A percentile compares a stretch with the other conserved stretches of the same genome.
These are phyloP conservation scores for Raphanus sativus DNA, from an alignment of 345 rosid species.

Conservation along the genomic window DNA sequence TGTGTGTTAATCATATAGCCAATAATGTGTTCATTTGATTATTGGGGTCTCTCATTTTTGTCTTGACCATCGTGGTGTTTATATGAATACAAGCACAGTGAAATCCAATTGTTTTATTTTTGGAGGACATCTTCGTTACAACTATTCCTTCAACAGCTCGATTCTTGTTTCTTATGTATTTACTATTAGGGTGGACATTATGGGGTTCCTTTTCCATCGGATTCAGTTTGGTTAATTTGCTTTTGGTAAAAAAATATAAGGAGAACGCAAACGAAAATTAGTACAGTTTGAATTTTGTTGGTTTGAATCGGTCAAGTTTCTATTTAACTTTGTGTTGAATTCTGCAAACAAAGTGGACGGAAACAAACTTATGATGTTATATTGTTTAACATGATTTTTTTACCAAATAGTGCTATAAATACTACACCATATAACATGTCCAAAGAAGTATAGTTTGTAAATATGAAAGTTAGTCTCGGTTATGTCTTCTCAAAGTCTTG, in stretches of 20 bases:
- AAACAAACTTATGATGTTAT: not conserved
- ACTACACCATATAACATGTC: not conserved
- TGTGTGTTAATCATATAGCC: constrained; percentile 15
- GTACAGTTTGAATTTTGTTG: not conserved
- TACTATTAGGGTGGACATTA: not conserved
- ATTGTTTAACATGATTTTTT: not conserved
- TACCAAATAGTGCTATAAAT: not conserved
- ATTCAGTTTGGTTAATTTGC: not conserved
- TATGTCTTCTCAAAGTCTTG: not conserved
- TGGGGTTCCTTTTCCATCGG: not conserved
- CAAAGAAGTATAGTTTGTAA: not conserved
- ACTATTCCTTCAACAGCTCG: not conserved
- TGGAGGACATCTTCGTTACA: not conserved
- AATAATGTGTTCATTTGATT: constrained; percentile 26
- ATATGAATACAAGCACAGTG: not conserved
- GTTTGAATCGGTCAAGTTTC: not conserved
- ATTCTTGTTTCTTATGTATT: not conserved
- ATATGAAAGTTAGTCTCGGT: not conserved
- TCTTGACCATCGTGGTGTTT: not conserved
- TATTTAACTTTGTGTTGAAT: not conserved
- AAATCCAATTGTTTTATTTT: not conserved
- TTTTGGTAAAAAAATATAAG: not conserved
- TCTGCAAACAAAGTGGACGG: not conserved
- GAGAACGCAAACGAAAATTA: not conserved
- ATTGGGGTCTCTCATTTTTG: constrained; percentile 10